Percentiles rank a stretch among this genome's conserved stretches.
These are phyloP conservation scores for Oryza coarctata DNA, from an alignment of 176 grass and related monocot species.

Conservation along the genomic window DNA sequence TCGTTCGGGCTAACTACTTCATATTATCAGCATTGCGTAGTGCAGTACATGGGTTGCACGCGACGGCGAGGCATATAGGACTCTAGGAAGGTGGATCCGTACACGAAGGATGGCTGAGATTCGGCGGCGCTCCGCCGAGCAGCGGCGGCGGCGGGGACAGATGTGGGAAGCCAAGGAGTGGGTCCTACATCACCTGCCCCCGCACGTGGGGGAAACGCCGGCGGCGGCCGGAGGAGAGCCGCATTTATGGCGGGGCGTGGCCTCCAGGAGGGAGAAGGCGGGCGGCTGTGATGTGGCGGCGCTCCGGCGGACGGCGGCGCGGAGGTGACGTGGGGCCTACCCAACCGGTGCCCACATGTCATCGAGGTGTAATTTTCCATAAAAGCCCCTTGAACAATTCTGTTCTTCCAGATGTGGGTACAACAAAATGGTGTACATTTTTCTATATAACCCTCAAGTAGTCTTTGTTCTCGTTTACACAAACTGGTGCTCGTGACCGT, in stretches of 20 bases:
- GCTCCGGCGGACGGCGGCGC: too few relatives aligned
- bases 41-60: not conserved
- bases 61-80: not conserved
- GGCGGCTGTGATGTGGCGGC: too few relatives aligned
- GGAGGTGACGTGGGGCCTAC: too few relatives aligned
- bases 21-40: not conserved
- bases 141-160: not conserved
- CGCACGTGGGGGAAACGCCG: not conserved
- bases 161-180: not conserved
- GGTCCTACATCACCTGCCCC: not conserved
- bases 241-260: not conserved
- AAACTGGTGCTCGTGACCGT: not conserved
- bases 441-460: too few relatives aligned
- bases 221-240: not conserved
- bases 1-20: too few relatives aligned
- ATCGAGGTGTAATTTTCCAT: not conserved
- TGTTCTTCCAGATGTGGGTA: not conserved
- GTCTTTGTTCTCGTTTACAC: too few relatives aligned
- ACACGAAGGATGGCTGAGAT: not conserved
- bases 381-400: not conserved
- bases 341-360: not conserved
- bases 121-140: constrained; percentile 21
- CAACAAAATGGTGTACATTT: too few relatives aligned
- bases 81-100: not conserved
- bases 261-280: too few relatives aligned